Base-by-base conservation (phyloP, 306 rosid species). In the Canavalia ensiformis region DNA sequence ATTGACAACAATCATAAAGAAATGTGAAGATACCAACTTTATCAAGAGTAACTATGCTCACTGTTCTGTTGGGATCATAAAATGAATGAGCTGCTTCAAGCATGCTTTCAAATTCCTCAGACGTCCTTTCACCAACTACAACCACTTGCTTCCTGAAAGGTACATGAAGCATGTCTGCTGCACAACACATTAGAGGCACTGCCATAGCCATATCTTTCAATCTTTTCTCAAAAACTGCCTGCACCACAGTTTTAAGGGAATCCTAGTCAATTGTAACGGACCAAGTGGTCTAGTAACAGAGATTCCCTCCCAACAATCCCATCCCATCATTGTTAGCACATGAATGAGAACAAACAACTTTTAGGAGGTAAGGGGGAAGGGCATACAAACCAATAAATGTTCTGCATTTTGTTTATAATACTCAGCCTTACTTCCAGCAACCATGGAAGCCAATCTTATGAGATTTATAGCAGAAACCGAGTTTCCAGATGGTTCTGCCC, bases 181-280 rank as follows among this genome's bases (percentile, higher is more conserved):
- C 97, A 84, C 94, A 93, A 76, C 99, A 95, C 99, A 95, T 91
- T 81, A 95, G 88, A n/a, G 99, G 99, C 78, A 95, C 97, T 30
- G 99, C 97, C 99, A 91, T 84, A 7, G 92, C 89, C 90, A 70
- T 89, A 46, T 90, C 97, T 77, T 85, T 90, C 86, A 95, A 85
- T 82, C 97, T 88, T 6, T 86, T 84, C 84, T 88, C 94, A 8
- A 95, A 95, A 82, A 95, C 99, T 0, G 97, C 97, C 99, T 93
- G 94, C 81, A 77, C 52, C 25, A 65, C 65, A 39, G 25, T 37
- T 50, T 31, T 56, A 79, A 12, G 51, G 30, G 83, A 56, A 55
- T 77, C 62, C 85, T 12, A 52, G 79, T 81, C 58, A 81, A 58
- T 50, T 77, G 57, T 41, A 74, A 55, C 56, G 44, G n/a, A 68